Percentiles rank a stretch among this genome's conserved stretches.
Evolutionary conservation across 305 asterid species (phyloP).

Genomic region (Fraxinus floribunda): DNA sequence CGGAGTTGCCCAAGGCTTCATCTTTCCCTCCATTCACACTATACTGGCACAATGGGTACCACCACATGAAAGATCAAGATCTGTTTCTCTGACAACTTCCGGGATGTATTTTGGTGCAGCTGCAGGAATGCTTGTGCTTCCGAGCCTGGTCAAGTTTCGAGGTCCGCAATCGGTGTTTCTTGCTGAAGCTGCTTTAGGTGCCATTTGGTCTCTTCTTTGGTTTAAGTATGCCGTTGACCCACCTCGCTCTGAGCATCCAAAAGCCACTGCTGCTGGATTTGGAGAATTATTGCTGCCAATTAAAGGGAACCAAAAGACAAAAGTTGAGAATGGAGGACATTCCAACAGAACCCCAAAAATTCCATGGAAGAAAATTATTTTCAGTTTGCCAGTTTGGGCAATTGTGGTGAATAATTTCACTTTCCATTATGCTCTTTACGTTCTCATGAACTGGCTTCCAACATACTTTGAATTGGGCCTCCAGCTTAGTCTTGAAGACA

Average conservation of each 20-base stretch:
- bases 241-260: conserved; percentile 91
- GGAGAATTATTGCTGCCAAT: conserved; percentile 77
- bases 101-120: conserved; percentile 99
- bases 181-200: conserved; percentile 83
- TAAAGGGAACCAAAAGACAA: conserved; percentile 42
- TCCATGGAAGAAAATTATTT: conserved; percentile 72
- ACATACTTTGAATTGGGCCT: conserved; percentile 92
- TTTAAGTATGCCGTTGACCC: conserved; percentile 76
- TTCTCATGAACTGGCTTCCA: conserved; percentile 98
- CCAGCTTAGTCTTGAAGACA: conserved; percentile 80
- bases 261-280: conserved; percentile 88
- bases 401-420: conserved; percentile 86
- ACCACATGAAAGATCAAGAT: conserved; percentile 89
- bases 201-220: conserved; percentile 86
- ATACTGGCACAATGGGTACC: conserved; percentile 99
- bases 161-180: conserved; percentile 94
- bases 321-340: conserved; percentile 57
- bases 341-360: conserved; percentile 41
- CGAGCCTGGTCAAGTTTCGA: conserved; percentile 62
- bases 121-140: conserved; percentile 80
- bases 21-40: conserved; percentile 95
- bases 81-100: conserved; percentile 88
- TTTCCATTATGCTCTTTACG: conserved; percentile 91
- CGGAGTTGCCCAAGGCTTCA: conserved; percentile 96
- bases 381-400: conserved; percentile 85